Conservation (phyloP, 148 eudicot species). For the Pouteria glomerata region DNA sequence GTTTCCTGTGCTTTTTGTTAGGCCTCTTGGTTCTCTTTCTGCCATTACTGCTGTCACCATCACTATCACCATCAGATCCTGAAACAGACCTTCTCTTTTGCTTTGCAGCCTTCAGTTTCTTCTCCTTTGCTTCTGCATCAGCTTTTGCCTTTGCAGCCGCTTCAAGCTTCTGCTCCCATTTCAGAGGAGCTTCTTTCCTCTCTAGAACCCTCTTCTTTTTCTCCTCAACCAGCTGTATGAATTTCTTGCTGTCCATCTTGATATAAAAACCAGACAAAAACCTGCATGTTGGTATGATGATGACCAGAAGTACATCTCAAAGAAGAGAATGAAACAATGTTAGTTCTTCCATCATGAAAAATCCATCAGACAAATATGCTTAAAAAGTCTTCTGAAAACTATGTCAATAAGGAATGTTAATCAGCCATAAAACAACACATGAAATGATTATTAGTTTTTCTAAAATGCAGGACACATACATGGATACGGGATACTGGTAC, state of each 20-base stretch:
- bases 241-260: conserved; percentile 90
- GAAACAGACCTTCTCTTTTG: conserved; percentile 51
- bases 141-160: conserved; percentile 71
- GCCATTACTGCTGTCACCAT: conserved; percentile 34
- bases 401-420: neutral
- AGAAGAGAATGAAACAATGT: conserved; percentile 85
- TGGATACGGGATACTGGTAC: too few species aligned
- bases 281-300: conserved; percentile 99
- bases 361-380: neutral
- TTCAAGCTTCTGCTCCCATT: conserved; percentile 93
- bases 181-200: conserved; percentile 86
- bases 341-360: conserved; percentile 60
- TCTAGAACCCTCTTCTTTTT: conserved; percentile 73
- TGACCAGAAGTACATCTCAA: conserved; percentile 95
- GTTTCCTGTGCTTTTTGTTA: conserved; percentile 61
- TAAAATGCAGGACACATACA: too few species aligned
- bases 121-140: conserved; percentile 69
- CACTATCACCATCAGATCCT: conserved; percentile 45
- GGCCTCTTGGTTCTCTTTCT: conserved; percentile 44
- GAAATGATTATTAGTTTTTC: too few species aligned
- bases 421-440: too few species aligned
- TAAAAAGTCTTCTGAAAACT: neutral
- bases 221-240: conserved; percentile 90
- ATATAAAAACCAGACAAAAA: conserved; percentile 57
- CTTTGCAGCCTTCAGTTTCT: conserved; percentile 54